Evolutionary conservation across 345 rosid species (phyloP).

Genomic region (Eucalyptus sideroxylon): DNA sequence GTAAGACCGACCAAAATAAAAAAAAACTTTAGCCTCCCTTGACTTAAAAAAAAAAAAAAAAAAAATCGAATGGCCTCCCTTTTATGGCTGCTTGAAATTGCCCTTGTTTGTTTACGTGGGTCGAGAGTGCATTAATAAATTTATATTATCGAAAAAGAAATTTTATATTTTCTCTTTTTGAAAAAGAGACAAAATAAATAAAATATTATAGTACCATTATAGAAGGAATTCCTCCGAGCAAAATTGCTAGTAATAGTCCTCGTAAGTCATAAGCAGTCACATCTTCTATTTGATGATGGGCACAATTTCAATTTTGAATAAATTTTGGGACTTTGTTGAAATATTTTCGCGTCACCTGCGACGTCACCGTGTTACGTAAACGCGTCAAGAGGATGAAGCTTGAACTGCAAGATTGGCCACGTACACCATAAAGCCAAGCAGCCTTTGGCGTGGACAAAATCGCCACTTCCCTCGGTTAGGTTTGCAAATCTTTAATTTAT

Average conservation of each 20-base stretch:
- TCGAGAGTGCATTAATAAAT: background rate
- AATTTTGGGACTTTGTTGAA: background rate
- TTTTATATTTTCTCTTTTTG: fast-evolving
- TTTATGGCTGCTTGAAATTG: background rate
- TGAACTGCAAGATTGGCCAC: background rate
- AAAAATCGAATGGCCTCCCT: too few relatives aligned
- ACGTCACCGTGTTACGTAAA: background rate
- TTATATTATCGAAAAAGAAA: too few relatives aligned
- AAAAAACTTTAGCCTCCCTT: too few relatives aligned
- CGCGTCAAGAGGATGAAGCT: background rate
- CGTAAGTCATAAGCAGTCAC: too few relatives aligned
- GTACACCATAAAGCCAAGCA: background rate
- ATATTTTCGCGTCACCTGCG: background rate
- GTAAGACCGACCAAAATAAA: too few relatives aligned
- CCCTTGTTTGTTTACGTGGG: background rate
- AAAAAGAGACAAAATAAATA: too few relatives aligned
- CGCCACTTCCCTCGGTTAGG: background rate
- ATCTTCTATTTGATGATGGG: background rate
- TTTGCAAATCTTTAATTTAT: background rate
- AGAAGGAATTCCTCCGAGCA: background rate
- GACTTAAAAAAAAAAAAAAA: too few relatives aligned
- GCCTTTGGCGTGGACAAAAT: background rate
- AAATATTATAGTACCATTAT: background rate
- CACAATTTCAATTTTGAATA: background rate
- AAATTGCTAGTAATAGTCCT: background rate